Evolutionary conservation across 2,329 filamentous ascomycete genomes (phyloP).

Genomic region (Lojkania enalia): DNA sequence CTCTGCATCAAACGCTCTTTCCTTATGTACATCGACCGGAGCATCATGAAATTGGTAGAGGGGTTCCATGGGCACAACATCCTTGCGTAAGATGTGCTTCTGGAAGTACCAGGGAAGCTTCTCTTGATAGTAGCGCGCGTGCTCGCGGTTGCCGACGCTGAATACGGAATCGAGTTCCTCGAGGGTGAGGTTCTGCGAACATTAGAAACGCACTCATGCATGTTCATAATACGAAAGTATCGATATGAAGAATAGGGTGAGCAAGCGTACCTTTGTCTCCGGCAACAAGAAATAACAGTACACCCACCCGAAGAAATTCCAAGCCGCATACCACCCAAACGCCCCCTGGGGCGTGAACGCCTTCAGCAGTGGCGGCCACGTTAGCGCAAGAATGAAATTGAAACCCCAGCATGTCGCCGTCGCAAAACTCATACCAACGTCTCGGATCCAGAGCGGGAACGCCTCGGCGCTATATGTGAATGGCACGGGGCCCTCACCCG

Average conservation of each 20-base stretch:
- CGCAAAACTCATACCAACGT: conserved; percentile 47
- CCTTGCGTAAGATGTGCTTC: conserved; percentile 35
- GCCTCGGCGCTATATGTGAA: conserved; percentile 49
- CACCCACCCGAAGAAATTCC: conserved; percentile 59
- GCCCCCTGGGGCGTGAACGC: conserved; percentile 57
- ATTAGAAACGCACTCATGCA: too few relatives aligned
- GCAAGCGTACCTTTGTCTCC: conserved; percentile 31
- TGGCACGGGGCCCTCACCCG: conserved; percentile 35
- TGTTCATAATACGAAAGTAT: too few relatives aligned
- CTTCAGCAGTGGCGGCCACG: conserved; percentile 55
- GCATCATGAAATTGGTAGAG: conserved; percentile 28
- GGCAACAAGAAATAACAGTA: conserved; percentile 36
- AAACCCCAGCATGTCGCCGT: conserved; percentile 62
- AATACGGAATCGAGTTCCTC: conserved; percentile 39
- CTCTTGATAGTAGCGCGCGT: conserved; percentile 27
- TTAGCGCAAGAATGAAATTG: conserved; percentile 58
- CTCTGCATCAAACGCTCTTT: conserved; percentile 1
- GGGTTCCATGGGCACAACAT: conserved; percentile 32
- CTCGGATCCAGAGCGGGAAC: conserved; percentile 51
- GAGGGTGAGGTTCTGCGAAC: conserved; percentile 29
- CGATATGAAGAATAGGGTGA: too few relatives aligned
- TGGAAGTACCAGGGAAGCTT: conserved; percentile 45
- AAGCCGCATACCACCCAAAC: conserved; percentile 60
- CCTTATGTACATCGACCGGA: background rate
- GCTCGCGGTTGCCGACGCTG: conserved; percentile 31